Base-by-base conservation (phyloP, 2,329 filamentous ascomycete genomes). In the Aspergillus sp. region DNA sequence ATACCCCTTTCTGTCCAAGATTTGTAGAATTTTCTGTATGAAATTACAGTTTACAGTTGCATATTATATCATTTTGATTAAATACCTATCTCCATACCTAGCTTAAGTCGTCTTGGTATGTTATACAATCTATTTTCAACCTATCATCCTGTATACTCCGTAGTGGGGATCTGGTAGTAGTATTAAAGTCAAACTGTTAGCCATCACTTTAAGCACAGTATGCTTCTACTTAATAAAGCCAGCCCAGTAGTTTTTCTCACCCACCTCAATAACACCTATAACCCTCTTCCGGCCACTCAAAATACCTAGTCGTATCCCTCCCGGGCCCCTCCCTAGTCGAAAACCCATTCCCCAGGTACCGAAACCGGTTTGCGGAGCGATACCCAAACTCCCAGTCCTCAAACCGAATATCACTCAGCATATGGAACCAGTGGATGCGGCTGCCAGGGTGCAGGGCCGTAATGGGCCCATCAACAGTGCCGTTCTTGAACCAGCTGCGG, bases 311-410 rank as follows among this genome's bases (percentile, higher is more conserved):
- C 5, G 45, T 40, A 24, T 50, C 47, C 22, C 11, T 45, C 9
- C 39, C 24, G 3, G 37, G 6, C 4, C 11, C 39, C 19, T 57
- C 54, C 6, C 30, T 44, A 6, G 20, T 17, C 4, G 51, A 45
- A 24, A 37, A 52, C 3, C 54, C 54, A 22, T 51, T 40, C 7
- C 55, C 55, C 30, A 57, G n/a, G 27, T 57, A 57, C 15, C 17
- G 30, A 37, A 57, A 57, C 5, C 55, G 49, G 42, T 57, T 57
- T n/a, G 20, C 27, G 8, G 22, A 12, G 8, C 12, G 12, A 30
- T 48, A 53, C 2, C 30, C 47, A 13, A 45, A 53, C 19, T 48
- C 41, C 20, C 41, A 57, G 19, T 54, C 51, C 22, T 54, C 41
- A 13, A 39, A 48, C 1, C 55, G 55, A 13, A 46, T 39, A n/a